Conservation (phyloP, 352 stramenopile species). For the Globisporangium splendens region DNA sequence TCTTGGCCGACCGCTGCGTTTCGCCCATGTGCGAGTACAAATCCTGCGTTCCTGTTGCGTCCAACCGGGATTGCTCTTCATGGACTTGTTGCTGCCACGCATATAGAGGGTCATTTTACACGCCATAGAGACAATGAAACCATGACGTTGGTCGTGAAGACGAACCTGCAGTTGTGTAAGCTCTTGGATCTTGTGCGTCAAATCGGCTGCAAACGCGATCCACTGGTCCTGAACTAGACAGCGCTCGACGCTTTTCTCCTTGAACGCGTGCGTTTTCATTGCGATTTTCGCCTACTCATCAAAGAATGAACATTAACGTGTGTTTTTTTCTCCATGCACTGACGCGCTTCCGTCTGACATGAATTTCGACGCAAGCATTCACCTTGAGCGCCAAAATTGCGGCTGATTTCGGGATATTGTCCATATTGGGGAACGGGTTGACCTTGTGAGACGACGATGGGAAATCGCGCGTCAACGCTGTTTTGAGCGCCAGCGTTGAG, state of each 20-base stretch:
- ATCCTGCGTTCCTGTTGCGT: slow-evolving; percentile 20
- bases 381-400: slow-evolving; percentile 21
- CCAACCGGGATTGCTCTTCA: slow-evolving; percentile 34
- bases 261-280: slow-evolving; percentile 35
- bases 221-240: slow-evolving; percentile 42
- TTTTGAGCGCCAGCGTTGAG: slow-evolving; percentile 38
- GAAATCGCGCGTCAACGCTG: slow-evolving; percentile 16
- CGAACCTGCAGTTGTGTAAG: slow-evolving; percentile 25
- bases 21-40: slow-evolving; percentile 33
- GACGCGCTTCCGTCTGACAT: no score
- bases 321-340: no score
- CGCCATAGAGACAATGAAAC: no score
- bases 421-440: not conserved
- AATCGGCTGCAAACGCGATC: slow-evolving; percentile 23
- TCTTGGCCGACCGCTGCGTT: slow-evolving; percentile 18
- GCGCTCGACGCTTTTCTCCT: slow-evolving; percentile 31
- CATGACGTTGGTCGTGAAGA: not conserved
- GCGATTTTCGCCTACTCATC: slow-evolving; percentile 31
- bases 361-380: no score
- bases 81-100: slow-evolving; percentile 32
- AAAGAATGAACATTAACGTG: slow-evolving; percentile 15
- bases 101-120: no score
- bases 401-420: slow-evolving; percentile 2
- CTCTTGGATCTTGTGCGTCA: slow-evolving; percentile 39
- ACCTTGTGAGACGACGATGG: slow-evolving; percentile 12